Evolutionary conservation across 164 flowering plant genomes (phyloP).

Genomic region (Amborella trichopoda): DNA sequence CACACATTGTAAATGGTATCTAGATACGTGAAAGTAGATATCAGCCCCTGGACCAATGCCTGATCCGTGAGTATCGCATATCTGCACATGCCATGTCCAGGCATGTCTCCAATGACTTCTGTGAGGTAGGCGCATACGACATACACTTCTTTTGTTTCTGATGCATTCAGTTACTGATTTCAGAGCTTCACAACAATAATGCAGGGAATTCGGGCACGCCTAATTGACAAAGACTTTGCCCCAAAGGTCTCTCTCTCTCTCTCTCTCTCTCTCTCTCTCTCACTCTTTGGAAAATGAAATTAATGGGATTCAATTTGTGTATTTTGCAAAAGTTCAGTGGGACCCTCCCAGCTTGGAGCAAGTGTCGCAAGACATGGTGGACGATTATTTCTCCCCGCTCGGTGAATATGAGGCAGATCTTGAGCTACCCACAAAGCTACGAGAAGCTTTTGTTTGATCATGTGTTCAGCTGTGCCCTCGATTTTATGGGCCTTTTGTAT

Average conservation of each 20-base stretch:
- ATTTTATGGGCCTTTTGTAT: too few species aligned
- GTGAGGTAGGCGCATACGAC: slow-evolving; percentile 77
- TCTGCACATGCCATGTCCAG: slow-evolving; percentile 51
- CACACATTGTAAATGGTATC: too few species aligned
- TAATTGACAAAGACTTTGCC: slow-evolving; percentile 78
- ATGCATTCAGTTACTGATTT: too few species aligned
- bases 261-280: neutral
- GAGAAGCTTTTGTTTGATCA: slow-evolving; percentile 56
- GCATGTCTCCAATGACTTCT: slow-evolving; percentile 52
- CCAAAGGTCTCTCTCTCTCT: slow-evolving; percentile 53
- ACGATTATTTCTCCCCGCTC: slow-evolving; percentile 37
- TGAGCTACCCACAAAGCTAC: slow-evolving; percentile 42
- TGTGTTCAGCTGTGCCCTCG: slow-evolving; percentile 1
- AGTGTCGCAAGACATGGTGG: slow-evolving; percentile 85
- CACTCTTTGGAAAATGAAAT: neutral
- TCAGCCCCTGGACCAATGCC: slow-evolving; percentile 74
- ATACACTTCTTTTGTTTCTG: too few species aligned
- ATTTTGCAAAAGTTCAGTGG: slow-evolving; percentile 40
- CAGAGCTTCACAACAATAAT: too few species aligned
- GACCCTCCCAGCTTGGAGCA: slow-evolving; percentile 52
- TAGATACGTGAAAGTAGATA: slow-evolving; percentile 92
- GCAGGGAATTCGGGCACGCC: slow-evolving; percentile 79
- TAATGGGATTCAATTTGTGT: neutral
- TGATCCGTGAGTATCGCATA: slow-evolving; percentile 69
- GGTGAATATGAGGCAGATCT: slow-evolving; percentile 54